Evolutionary conservation across 2,329 filamentous ascomycete genomes (phyloP).

Genomic region (Curvularia sp.): DNA sequence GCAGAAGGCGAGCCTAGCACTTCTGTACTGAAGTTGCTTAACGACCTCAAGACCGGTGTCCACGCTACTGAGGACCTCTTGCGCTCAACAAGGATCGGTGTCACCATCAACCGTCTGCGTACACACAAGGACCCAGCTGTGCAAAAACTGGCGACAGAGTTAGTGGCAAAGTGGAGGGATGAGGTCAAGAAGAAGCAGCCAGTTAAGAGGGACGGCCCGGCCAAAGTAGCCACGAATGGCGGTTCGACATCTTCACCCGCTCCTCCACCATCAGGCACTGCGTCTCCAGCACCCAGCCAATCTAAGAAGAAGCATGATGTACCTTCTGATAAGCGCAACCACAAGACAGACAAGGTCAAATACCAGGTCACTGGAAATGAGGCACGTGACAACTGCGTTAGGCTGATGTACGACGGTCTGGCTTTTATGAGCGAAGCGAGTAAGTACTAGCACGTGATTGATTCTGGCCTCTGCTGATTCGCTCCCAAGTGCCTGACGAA

Average conservation of each 20-base stretch:
- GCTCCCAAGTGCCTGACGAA: conserved; percentile 61
- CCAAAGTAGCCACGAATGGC: conserved; percentile 35
- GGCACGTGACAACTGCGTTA: conserved; percentile 83
- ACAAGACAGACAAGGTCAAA: conserved; percentile 81
- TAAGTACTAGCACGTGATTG: conserved; percentile 35
- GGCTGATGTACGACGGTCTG: conserved; percentile 92
- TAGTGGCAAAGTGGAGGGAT: conserved; percentile 88
- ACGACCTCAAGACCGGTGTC: conserved; percentile 79
- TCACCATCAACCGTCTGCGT: conserved; percentile 86
- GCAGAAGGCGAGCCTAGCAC: conserved; percentile 75
- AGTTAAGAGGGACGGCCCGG: conserved; percentile 38
- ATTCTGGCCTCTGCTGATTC: conserved; percentile 27
- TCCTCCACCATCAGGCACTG: conserved; percentile 49
- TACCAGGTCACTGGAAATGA: conserved; percentile 75
- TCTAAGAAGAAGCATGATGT: conserved; percentile 63
- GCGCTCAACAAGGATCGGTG: conserved; percentile 88
- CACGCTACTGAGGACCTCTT: conserved; percentile 88
- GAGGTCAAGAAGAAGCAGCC: conserved; percentile 66
- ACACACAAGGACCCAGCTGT: conserved; percentile 77
- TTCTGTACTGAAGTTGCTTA: conserved; percentile 76
- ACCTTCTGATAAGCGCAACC: conserved; percentile 78
- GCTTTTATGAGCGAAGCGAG: conserved; percentile 70
- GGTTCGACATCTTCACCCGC: conserved; percentile 42
- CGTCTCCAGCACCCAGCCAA: conserved; percentile 59
- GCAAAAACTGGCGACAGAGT: conserved; percentile 75